Conservation (phyloP, 148 eudicot genomes). For the Fagopyrum esculentum region DNA sequence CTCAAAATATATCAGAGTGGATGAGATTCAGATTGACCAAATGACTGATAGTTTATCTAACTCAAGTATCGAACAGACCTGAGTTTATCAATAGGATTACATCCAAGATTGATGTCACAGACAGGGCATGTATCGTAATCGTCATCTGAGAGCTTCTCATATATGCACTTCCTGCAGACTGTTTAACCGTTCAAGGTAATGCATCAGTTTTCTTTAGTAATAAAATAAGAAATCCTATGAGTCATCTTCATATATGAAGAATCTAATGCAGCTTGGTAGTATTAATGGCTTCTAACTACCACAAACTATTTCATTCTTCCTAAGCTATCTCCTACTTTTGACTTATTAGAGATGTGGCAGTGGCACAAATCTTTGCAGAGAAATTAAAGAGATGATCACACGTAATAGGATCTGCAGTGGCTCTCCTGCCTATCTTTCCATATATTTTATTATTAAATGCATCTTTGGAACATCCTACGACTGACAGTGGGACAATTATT, state of each 20-base stretch:
- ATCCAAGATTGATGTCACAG: slow-evolving; percentile 68
- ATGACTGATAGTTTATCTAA: not conserved
- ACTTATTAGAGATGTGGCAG: not conserved
- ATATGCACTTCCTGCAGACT: slow-evolving; percentile 93
- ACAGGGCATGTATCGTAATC: slow-evolving; percentile 75
- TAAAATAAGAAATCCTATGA: not conserved
- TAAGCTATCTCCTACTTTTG: not conserved
- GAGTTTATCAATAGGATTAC: slow-evolving; percentile 74
- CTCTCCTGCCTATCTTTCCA: not conserved
- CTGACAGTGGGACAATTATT: not conserved
- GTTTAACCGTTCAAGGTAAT: slow-evolving; percentile 14
- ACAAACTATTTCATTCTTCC: not conserved
- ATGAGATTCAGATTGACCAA: not conserved
- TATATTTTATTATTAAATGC: not conserved
- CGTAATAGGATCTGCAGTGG: not conserved
- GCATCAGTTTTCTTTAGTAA: not conserved
- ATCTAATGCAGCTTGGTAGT: not conserved
- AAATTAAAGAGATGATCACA: not conserved
- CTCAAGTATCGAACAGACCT: slow-evolving; percentile 35
- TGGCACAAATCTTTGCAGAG: not conserved
- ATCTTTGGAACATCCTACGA: not conserved
- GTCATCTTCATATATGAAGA: not conserved
- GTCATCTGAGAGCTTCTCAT: slow-evolving; percentile 68
- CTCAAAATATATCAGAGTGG: not conserved
- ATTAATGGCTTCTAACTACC: not conserved